Base-by-base conservation (phyloP, 768 basidiomycete genomes). In the Lanmaoa pseudosensibilis region DNA sequence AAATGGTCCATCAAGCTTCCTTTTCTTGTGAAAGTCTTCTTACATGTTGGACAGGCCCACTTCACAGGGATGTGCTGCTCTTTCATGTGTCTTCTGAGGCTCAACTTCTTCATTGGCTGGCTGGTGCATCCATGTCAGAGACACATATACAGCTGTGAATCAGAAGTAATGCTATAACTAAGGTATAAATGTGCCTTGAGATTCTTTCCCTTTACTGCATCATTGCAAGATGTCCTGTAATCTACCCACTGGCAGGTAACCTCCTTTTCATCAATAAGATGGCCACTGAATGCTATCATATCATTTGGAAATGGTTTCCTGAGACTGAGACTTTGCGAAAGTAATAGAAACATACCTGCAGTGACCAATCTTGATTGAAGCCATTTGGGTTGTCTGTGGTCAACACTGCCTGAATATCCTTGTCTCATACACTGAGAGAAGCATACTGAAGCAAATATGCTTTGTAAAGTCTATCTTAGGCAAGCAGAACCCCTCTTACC, bases 211-310 rank as follows among this genome's bases (percentile, higher is more conserved):
- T 46, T 53, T 11, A 60, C 58, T 32, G 10, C 21, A 2, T 60
- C 40, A 4, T 41, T 44, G 50, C 57, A 59, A 33, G 32, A 2
- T 12, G 45, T 40, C 38, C 4, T 15, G 21, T 15, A 18, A 7
- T 52, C 45, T 4, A 23, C 34, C 58, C 57, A 59, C 7, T 37
- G 46, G 27, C 58, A 59, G 30, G 27, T 16, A 18, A 59, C 27
- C 21, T 43, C 57, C 2, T 18, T 16, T 25, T 43, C 30, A 11
- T 46, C 57, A 12, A 45, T 18, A 16, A 44, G 15, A 37, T 8
- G 8, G 1, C 27, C 18, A 7, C 53, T 43, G 12, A 52, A 59
- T 2, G 23, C 2, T 13, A 41, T 60, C 30, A 37, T 53, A 44
- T 60, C 58, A 57, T 53, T 37, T 3, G 1, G 3, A 5, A 9